A percentile compares a stretch with the other conserved stretches of the same genome.
Conservation (phyloP, 139 green algal genomes). For the Diplosphaera chodatii region DNA sequence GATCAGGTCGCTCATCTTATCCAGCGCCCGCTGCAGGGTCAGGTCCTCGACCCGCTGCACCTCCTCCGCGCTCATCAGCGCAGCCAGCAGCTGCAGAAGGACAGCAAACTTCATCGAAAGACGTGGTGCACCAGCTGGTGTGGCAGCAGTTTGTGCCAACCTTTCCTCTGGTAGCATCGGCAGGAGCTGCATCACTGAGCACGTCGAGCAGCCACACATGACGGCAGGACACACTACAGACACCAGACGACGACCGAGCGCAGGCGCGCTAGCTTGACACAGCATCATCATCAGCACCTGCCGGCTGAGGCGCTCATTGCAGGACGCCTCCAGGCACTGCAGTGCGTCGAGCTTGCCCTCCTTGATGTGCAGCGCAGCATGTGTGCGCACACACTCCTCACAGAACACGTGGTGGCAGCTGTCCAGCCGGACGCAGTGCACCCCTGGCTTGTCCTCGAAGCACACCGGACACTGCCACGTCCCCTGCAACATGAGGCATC, state of each 20-base stretch:
- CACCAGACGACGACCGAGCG: too few species aligned
- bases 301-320: slow-evolving; percentile 38
- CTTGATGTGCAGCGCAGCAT: slow-evolving; percentile 39
- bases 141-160: too few species aligned
- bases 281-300: slow-evolving; percentile 13
- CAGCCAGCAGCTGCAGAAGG: slow-evolving; percentile 15
- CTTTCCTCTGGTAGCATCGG: too few species aligned
- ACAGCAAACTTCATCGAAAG: background rate
- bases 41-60: slow-evolving; percentile 66
- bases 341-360: slow-evolving; percentile 55
- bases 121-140: too few species aligned
- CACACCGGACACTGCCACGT: slow-evolving; percentile 51
- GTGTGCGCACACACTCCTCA: slow-evolving; percentile 45
- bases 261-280: too few species aligned
- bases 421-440: slow-evolving; percentile 42
- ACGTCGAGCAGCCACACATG: too few species aligned
- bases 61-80: slow-evolving; percentile 30
- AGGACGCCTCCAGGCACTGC: slow-evolving; percentile 58
- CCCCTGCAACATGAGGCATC: slow-evolving; percentile 13
- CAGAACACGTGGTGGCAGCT: slow-evolving; percentile 74
- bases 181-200: too few species aligned
- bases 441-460: slow-evolving; percentile 54
- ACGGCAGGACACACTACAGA: too few species aligned
- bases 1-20: slow-evolving; percentile 70
- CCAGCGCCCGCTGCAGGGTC: slow-evolving; percentile 62